Evolutionary conservation across 2,329 filamentous ascomycete genomes (phyloP).

Genomic region (Didymella segeticola): DNA sequence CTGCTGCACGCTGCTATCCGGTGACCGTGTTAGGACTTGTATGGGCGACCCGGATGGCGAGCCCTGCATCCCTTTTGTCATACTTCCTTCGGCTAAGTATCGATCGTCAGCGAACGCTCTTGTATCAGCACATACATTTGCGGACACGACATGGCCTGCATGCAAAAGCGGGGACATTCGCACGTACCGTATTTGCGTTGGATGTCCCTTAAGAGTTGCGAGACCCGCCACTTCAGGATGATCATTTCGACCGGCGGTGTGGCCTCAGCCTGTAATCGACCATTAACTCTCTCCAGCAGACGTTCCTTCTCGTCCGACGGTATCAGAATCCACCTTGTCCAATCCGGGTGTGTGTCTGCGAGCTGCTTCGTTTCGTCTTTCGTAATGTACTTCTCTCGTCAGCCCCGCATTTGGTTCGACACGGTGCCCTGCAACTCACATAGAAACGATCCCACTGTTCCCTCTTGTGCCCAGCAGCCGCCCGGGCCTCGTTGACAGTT

Average conservation of each 20-base stretch:
- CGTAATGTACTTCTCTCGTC: conserved; percentile 44
- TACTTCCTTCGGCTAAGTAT: conserved; percentile 46
- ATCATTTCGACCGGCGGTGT: conserved; percentile 48
- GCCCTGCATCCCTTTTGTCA: conserved; percentile 42
- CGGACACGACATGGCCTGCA: conserved; percentile 24
- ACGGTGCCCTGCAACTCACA: conserved; percentile 33
- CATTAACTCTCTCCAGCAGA: conserved; percentile 46
- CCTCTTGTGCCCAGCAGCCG: conserved; percentile 44
- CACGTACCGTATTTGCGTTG: conserved; percentile 48
- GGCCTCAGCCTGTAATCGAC: conserved; percentile 42
- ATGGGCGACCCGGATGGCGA: conserved; percentile 38
- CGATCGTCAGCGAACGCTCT: conserved; percentile 39
- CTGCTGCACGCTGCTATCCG: conserved; percentile 35
- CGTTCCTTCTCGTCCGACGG: conserved; percentile 47
- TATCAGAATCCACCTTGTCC: conserved; percentile 48
- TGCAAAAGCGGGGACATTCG: conserved; percentile 26
- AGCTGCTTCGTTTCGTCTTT: conserved; percentile 48
- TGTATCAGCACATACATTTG: conserved; percentile 28
- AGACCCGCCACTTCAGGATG: conserved; percentile 48
- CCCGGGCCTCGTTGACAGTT: conserved; percentile 45
- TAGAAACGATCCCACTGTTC: conserved; percentile 50
- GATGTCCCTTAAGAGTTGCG: conserved; percentile 46
- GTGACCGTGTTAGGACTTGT: conserved; percentile 34
- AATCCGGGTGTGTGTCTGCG: conserved; percentile 45
- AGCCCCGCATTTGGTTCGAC: conserved; percentile 25